Percentiles rank a stretch among this genome's conserved stretches.
phyloP scores from a whole-genome alignment of 768 basidiomycete species.

The Floccularia luteovirens region DNA sequence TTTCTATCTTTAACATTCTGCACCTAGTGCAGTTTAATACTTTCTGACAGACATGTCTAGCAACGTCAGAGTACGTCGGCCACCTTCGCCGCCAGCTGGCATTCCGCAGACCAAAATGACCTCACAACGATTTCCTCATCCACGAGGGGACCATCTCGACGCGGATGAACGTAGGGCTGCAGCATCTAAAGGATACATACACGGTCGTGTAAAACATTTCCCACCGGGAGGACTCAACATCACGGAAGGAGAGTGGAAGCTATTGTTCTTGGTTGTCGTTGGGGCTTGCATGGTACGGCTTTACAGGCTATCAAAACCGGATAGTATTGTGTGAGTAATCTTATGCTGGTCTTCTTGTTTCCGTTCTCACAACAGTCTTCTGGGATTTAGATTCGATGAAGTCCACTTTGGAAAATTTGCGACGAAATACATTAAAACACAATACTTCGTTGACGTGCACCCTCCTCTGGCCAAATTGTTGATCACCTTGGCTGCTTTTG shows the following conservation, averaged over 20 bases:
- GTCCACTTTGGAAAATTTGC: conserved; percentile 99
- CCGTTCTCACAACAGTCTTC: conserved; percentile 3
- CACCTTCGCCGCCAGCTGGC: conserved; percentile 57
- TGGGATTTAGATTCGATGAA: conserved; percentile 76
- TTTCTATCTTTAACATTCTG: no score
- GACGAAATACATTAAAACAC: conserved; percentile 85
- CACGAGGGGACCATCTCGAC: conserved; percentile 59
- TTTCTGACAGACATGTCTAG: no score
- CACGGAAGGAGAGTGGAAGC: conserved; percentile 68
- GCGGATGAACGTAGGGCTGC: conserved; percentile 67
- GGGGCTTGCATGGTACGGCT: conserved; percentile 78
- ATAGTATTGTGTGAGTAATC: conserved; percentile 84
- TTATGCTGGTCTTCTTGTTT: conserved; percentile 5
- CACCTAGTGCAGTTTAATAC: no score
- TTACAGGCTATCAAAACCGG: conserved; percentile 78
- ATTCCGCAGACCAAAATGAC: conserved; percentile 24
- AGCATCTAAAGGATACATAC: conserved; percentile 56
- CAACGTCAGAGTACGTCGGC: conserved; percentile 60
- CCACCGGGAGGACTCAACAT: conserved; percentile 59
- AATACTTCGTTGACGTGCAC: conserved; percentile 93
- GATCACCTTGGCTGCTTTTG: conserved; percentile 83
- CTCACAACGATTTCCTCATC: conserved; percentile 56
- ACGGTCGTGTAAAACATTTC: conserved; percentile 35
- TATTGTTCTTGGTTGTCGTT: conserved; percentile 57
- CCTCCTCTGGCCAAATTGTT: conserved; percentile 94